Evolutionary conservation across 129 eudicot genomes (phyloP).

Genomic region (Scalesia atractyloides): DNA sequence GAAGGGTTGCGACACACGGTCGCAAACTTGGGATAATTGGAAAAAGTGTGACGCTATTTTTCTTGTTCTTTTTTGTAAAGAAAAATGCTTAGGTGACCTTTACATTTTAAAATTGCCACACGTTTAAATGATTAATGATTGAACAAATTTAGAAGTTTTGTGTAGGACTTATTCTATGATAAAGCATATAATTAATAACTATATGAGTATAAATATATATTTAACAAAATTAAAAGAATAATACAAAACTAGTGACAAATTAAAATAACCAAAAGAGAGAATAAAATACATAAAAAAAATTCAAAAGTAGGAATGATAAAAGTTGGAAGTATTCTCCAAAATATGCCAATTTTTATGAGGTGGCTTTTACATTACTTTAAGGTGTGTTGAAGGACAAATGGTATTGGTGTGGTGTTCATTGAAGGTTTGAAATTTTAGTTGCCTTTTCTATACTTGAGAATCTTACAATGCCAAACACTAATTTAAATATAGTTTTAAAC

Average conservation of each 20-base stretch:
- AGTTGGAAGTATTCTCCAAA: slow-evolving; percentile 29
- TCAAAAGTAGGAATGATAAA: slow-evolving; percentile 32
- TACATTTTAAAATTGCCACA: too few species aligned
- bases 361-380: slow-evolving; percentile 35
- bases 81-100: too few species aligned
- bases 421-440: slow-evolving; percentile 14
- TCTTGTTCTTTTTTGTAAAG: too few species aligned
- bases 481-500: not conserved
- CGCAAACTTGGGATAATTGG: too few species aligned
- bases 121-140: too few species aligned
- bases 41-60: too few species aligned
- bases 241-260: not conserved
- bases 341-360: slow-evolving; percentile 38
- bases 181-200: not conserved
- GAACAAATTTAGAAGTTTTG: too few species aligned
- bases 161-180: not conserved
- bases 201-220: not conserved
- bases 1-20: too few species aligned
- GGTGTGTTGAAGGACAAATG: slow-evolving; percentile 22
- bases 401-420: slow-evolving; percentile 17
- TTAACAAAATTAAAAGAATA: not conserved
- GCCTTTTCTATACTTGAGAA: slow-evolving; percentile 20
- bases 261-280: slow-evolving; percentile 6
- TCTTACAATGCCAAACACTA: slow-evolving; percentile 15
- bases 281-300: slow-evolving; percentile 17